Evolutionary conservation across 495 filamentous ascomycete species (phyloP), one percentile per base, ranked within the genome.

Genomic region (Pyrenula massariospora): DNA sequence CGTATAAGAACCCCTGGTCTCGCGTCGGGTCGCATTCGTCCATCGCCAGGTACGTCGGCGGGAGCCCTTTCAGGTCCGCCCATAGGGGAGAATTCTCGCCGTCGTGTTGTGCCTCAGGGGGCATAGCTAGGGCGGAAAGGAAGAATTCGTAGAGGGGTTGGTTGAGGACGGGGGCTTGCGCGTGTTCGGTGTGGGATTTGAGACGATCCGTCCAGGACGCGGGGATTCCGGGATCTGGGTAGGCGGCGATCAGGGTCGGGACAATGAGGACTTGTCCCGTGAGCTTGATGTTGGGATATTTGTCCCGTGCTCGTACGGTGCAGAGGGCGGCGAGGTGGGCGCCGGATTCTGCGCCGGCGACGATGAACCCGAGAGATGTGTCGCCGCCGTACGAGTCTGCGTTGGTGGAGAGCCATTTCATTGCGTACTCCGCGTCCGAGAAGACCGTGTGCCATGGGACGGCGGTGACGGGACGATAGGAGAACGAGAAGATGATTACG

Each of bases 391-490:
- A 59, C 57, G 58, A 47, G 52, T 52, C 19, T 51, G n/a, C 15
- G 58, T 21, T 23, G 61, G 48, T 12, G 2, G n/a, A 19, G 48
- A 63, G 59, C 63, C 63, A 66, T 10, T 48, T 50, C 1, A 65
- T 42, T 31, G 68, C 73, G 66, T 80, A 77, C 54, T 70, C 65
- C 63, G 74, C 75, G 61, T 82, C 80, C 53, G 80, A 67, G 20
- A 71, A 64, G 0, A 65, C 72, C 15, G 66, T 67, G 0, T 84
- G 85, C 62, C 87, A 88, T 2, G 81, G 73, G 57, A 81, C 61
- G 63, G 88, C 82, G 1, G 86, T 86, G 12, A 85, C 77, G 10
- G 90, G 74, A 10, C 87, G 76, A 67, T 91, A 90, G 8, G 84
- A 77, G 2, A 87, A 77, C 48, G 75, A 77, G 67, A 86, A 81